Conservation (phyloP, 208 protist species). For the Crithidia sp. region DNA sequence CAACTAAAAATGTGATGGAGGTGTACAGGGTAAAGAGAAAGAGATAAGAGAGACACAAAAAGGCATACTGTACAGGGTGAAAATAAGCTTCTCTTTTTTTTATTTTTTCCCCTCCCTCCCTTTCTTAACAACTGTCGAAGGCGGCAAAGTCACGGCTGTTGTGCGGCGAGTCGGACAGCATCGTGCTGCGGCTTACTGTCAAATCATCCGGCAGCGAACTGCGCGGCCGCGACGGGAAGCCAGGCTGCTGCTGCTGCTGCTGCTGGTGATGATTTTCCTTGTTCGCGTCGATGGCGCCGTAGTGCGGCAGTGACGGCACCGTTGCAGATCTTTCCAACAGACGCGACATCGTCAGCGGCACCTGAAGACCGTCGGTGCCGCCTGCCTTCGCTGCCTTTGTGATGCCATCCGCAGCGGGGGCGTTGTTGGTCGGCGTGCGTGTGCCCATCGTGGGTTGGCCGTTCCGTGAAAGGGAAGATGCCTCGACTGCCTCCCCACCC, state of each 20-base stretch:
- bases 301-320: slow-evolving; percentile 15
- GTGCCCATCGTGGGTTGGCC: too few species aligned
- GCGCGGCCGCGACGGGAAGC: slow-evolving; percentile 17
- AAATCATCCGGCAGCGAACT: slow-evolving; percentile 29
- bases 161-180: slow-evolving; percentile 16
- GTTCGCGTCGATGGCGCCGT: neutral
- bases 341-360: slow-evolving; percentile 19
- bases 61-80: too few species aligned
- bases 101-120: neutral
- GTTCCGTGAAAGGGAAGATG: neutral
- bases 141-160: slow-evolving; percentile 16
- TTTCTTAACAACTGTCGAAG: slow-evolving; percentile 6
- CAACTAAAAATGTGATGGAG: too few species aligned
- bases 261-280: slow-evolving; percentile 13
- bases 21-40: too few species aligned
- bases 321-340: slow-evolving; percentile 26
- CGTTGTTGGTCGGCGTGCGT: neutral
- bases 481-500: neutral
- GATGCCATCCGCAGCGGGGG: neutral
- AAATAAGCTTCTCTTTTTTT: too few species aligned
- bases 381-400: neutral
- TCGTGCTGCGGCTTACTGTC: slow-evolving; percentile 31
- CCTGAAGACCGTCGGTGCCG: neutral
- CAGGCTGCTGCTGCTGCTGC: slow-evolving; percentile 1
- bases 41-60: too few species aligned